Evolutionary conservation across 805 yeast genomes (phyloP), one percentile per base, ranked within the genome.

Genomic region (Wickerhamomyces xylosicus): DNA sequence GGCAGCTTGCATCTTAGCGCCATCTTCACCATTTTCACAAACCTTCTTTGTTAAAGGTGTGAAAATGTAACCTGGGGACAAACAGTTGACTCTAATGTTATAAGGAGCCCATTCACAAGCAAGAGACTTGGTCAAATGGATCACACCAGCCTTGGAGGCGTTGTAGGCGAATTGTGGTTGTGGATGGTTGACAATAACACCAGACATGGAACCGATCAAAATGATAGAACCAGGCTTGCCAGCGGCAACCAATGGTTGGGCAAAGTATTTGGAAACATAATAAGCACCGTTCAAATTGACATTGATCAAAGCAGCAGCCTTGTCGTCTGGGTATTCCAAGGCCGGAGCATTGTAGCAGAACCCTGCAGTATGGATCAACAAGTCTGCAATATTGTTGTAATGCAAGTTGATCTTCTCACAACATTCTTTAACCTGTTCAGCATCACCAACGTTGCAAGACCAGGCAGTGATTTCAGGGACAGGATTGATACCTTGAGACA

Each of bases 61-160:
- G 49, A 78, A 71, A 44, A 83, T 83, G 66, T 83, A 83, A 36
- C 90, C 92, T 34, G 92, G 92, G 31, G 84, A 74, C 47, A 83
- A 63, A 25, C 89, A 73, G 65, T 83, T 82, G 49, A 83, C 85
- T 59, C 90, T 73, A 53, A 80, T 78, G 52, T 74, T 74, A 62
- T 74, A 76, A 50, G 74, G 69, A 37, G 92, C 84, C 92, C 92
- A 83, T 61, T 83, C 94, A 45, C 79, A 74, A 33, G 87, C 92
- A 49, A 83, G 64, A 3, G 89, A 73, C 57, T 75, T 74, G 40
- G 73, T 83, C 70, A 83, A 65, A 62, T 83, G 92, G 51, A 82
- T 81, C 33, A 82, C 90, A 56, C 89, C 92, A 15, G 92, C 92
- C 65, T 83, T 83, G 50, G 90, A 71, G 83, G 80, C 78, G 69